phyloP scores from a whole-genome alignment of 495 filamentous ascomycete species.

The Pyronema omphalodes region DNA sequence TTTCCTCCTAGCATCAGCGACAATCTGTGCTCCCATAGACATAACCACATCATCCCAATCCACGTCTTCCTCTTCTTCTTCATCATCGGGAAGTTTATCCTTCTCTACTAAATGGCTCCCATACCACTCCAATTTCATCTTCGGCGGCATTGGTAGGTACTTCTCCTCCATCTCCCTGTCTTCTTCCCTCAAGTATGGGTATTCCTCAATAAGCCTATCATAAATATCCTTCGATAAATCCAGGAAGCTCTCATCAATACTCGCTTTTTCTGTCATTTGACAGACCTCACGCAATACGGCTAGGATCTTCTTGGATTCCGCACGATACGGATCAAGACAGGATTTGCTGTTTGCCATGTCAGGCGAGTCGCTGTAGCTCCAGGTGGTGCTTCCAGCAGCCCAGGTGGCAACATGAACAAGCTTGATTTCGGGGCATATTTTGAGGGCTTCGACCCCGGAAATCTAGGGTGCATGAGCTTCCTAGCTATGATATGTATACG shows the following conservation, averaged over 20 bases:
- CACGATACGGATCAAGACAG: constrained; percentile 77
- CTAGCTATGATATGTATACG: background rate
- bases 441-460: constrained; percentile 57
- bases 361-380: constrained; percentile 69
- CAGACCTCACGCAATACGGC: constrained; percentile 57
- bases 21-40: constrained; percentile 69
- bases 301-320: constrained; percentile 68
- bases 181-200: constrained; percentile 32
- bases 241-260: constrained; percentile 77
- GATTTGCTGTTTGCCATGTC: constrained; percentile 76
- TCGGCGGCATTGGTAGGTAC: constrained; percentile 44
- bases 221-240: constrained; percentile 43
- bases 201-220: constrained; percentile 63
- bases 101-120: constrained; percentile 35
- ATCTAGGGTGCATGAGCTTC: constrained; percentile 4
- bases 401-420: constrained; percentile 80
- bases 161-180: constrained; percentile 53
- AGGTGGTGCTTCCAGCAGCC: constrained; percentile 72
- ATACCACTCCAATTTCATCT: constrained; percentile 62
- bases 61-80: constrained; percentile 33
- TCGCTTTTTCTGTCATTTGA: constrained; percentile 62
- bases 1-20: constrained; percentile 48
- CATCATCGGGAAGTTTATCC: constrained; percentile 29
- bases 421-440: constrained; percentile 58
- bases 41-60: constrained; percentile 86